A percentile compares a stretch with the other conserved stretches of the same genome.
These are phyloP conservation scores for Metarhizium rileyi DNA, from an alignment of 2,329 filamentous ascomycete species.

Conservation along the genomic window DNA sequence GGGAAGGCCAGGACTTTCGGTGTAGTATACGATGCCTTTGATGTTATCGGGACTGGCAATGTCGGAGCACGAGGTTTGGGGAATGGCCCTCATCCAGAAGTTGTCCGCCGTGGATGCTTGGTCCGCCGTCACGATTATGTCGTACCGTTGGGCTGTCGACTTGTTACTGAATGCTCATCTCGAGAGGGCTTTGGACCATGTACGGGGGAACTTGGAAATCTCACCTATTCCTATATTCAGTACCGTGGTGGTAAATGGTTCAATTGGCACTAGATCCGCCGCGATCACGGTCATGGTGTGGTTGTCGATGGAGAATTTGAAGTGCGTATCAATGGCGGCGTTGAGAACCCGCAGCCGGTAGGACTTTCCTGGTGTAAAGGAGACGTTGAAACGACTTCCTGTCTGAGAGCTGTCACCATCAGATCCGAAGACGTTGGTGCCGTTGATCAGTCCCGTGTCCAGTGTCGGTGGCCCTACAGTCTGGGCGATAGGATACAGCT, in stretches of 20 bases:
- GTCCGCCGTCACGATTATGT: constrained; percentile 35
- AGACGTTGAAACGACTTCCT: constrained; percentile 26
- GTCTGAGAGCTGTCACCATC: constrained; percentile 14
- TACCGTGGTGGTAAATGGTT: constrained; percentile 36
- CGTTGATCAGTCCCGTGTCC: constrained; percentile 37
- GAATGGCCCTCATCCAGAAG: constrained; percentile 36
- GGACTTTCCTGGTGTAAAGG: constrained; percentile 29
- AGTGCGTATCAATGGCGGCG: constrained; percentile 30
- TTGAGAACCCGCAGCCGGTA: constrained; percentile 41
- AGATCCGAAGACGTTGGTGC: constrained; percentile 22
- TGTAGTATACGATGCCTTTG: constrained; percentile 38
- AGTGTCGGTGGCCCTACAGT: constrained; percentile 11
- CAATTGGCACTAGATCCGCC: constrained; percentile 47
- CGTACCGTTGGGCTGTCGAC: constrained; percentile 30
- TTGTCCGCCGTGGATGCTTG: constrained; percentile 16
- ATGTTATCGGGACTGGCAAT: constrained; percentile 27
- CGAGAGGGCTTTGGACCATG: constrained; percentile 32
- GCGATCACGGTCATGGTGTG: constrained; percentile 49
- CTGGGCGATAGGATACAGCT: constrained; percentile 17
- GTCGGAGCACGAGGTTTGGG: constrained; percentile 8
- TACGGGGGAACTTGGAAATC: too few species aligned
- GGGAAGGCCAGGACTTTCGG: constrained; percentile 12
- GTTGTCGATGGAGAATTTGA: constrained; percentile 43
- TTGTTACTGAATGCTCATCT: constrained; percentile 32
- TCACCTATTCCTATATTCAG: too few species aligned